phyloP scores from a whole-genome alignment of 306 rosid genomes.

The Citrullus amarus region DNA sequence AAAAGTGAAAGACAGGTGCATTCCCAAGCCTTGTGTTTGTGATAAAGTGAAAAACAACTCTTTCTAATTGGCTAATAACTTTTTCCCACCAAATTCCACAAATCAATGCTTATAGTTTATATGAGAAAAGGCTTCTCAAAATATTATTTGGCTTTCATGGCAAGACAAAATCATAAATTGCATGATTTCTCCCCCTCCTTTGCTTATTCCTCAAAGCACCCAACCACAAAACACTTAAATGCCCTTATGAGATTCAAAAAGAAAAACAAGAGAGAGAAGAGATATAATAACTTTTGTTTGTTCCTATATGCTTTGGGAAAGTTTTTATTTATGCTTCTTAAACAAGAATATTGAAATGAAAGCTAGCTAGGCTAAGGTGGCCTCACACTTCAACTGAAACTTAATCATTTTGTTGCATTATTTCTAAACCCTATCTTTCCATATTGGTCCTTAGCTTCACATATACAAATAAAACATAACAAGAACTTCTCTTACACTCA shows the following conservation, averaged over 20 bases:
- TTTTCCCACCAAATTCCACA: constrained; percentile 9
- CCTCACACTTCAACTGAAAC: constrained; percentile 58
- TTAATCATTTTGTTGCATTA: constrained; percentile 40
- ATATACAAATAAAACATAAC: background rate
- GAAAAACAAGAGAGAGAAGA: constrained; percentile 3
- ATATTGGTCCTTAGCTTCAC: background rate
- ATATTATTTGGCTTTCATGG: constrained; percentile 48
- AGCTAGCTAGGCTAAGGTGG: constrained; percentile 38
- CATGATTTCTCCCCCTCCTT: constrained; percentile 48
- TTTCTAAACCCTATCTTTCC: constrained; percentile 9
- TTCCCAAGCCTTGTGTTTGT: background rate
- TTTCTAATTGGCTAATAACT: background rate
- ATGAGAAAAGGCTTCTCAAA: background rate
- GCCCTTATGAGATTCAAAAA: background rate
- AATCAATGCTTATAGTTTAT: background rate
- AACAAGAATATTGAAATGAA: constrained; percentile 52
- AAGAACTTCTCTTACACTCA: background rate
- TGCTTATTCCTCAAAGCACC: constrained; percentile 96
- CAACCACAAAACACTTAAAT: constrained; percentile 73
- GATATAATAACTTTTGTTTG: background rate
- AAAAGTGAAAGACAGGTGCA: background rate
- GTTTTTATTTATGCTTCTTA: constrained; percentile 50
- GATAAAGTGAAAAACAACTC: background rate
- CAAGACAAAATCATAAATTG: constrained; percentile 54
- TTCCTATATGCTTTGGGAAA: background rate